These are phyloP conservation scores for Trametes sp. DNA, from an alignment of 1,284 basidiomycete genomes.

Conservation along the genomic window DNA sequence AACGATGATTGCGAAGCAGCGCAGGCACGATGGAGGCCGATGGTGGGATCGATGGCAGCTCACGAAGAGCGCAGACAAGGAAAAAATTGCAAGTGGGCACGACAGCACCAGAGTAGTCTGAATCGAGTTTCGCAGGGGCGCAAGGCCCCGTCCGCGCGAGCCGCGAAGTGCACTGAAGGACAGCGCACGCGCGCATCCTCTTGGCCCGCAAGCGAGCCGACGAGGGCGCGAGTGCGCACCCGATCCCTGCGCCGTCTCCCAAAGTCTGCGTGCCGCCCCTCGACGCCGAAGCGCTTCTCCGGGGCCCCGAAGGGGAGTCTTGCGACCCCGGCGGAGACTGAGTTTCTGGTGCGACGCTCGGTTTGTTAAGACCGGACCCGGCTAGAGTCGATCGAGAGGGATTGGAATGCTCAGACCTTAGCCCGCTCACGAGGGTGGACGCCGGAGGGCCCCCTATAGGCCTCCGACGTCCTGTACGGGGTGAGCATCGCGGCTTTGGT, in stretches of 20 bases:
- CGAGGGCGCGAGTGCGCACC: constrained; percentile 33
- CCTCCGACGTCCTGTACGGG: constrained; percentile 46
- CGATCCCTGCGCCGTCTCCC: constrained; percentile 45
- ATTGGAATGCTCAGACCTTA: constrained; percentile 67
- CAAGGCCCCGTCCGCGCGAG: constrained; percentile 41
- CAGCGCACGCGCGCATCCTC: constrained; percentile 28
- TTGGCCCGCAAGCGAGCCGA: constrained; percentile 24
- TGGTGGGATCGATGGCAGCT: constrained; percentile 23
- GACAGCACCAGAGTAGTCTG: constrained; percentile 64
- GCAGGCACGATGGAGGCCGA: not conserved
- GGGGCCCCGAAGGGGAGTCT: constrained; percentile 34
- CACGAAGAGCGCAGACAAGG: constrained; percentile 36
- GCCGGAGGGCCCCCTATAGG: constrained; percentile 6
- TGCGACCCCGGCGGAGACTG: constrained; percentile 34
- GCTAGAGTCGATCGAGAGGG: constrained; percentile 59
- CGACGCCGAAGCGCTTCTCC: constrained; percentile 38
- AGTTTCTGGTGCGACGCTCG: constrained; percentile 60
- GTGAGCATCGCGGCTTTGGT: constrained; percentile 63
- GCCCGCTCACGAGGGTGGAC: constrained; percentile 58
- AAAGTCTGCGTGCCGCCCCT: constrained; percentile 36
- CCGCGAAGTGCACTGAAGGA: constrained; percentile 62
- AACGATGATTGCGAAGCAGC: not conserved
- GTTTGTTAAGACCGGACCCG: constrained; percentile 54
- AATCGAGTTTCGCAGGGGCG: constrained; percentile 56
- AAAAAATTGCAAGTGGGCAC: constrained; percentile 38